Evolutionary conservation across 2,329 filamentous ascomycete genomes (phyloP), one percentile per base, ranked within the genome.

Genomic region (Hortaea werneckii): DNA sequence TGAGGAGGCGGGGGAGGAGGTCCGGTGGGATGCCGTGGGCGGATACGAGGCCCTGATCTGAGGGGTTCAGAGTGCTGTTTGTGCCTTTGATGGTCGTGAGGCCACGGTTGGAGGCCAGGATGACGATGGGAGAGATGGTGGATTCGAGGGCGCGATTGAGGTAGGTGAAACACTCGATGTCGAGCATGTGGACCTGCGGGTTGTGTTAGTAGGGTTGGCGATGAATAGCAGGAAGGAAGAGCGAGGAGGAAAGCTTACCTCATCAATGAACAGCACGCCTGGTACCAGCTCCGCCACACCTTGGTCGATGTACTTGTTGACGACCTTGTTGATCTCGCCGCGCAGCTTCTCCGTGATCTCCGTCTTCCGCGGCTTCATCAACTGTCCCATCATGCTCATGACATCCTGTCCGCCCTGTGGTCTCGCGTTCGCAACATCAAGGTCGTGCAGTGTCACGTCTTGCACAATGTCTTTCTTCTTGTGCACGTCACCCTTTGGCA

Each of bases 391-490:
- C 92, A 98, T 96, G 73, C 89, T 95, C 89, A 98, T 96, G 55
- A 98, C 94, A 67, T 98, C 92, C 74, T 98, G 92, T 39, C 92
- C 92, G 44, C 92, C 92, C 72, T 96, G 88, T 4, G 92, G 92
- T 59, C 90, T 77, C 10, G 92, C 85, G 61, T 98, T 98, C 54
- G 92, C 92, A 52, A 96, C 84, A 62, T 98, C 92, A 46, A 98
- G 75, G 63, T 98, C 92, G 67, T 98, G 92, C 53, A 98, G 77
- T 40, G 92, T 95, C 52, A 98, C 92, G 61, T 98, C 92, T 67
- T 98, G 92, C 32, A 98, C 92, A 57, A 98, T 94, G 70, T 98
- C 92, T 75, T 98, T 98, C 80, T 95, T 96, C 79, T 98, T 98
- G 75, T 96, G 92, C 44, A 98, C 92, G 62, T 98, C 92, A 48